Evolutionary conservation across 805 yeast genomes (phyloP).

Genomic region (Candida maris): DNA sequence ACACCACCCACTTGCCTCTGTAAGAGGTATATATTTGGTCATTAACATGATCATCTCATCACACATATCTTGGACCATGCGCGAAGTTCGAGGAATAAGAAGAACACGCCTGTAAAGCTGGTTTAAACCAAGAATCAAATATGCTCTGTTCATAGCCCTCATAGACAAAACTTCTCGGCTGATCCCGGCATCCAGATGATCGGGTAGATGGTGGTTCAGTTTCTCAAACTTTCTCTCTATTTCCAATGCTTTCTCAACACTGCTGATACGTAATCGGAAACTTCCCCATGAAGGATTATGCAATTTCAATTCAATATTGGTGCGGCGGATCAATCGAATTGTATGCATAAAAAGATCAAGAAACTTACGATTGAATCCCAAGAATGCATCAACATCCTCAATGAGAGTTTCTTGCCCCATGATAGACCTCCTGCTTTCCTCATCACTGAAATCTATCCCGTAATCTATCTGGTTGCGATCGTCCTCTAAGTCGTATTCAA

Average conservation of each 20-base stretch:
- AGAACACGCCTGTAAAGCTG: conserved; percentile 57
- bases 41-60: conserved; percentile 36
- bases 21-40: conserved; percentile 38
- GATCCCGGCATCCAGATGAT: neutral
- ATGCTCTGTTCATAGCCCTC: conserved; percentile 48
- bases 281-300: conserved; percentile 3
- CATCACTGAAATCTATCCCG: conserved; percentile 20
- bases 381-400: conserved; percentile 52
- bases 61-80: conserved; percentile 46
- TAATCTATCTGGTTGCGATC: conserved; percentile 25
- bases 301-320: conserved; percentile 18
- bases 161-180: conserved; percentile 23
- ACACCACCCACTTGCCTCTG: conserved; percentile 52
- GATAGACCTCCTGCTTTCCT: conserved; percentile 7
- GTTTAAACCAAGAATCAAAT: conserved; percentile 50
- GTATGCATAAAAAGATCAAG: conserved; percentile 56
- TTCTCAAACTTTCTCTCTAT: conserved; percentile 32
- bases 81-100: conserved; percentile 41
- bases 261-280: conserved; percentile 12
- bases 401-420: conserved; percentile 27
- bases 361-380: conserved; percentile 64
- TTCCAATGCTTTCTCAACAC: conserved; percentile 38
- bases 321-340: conserved; percentile 35
- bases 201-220: conserved; percentile 15
- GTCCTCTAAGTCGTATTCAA: conserved; percentile 1